Conservation (phyloP, 805 yeast species). For the Saccharomycopsis sp. region DNA sequence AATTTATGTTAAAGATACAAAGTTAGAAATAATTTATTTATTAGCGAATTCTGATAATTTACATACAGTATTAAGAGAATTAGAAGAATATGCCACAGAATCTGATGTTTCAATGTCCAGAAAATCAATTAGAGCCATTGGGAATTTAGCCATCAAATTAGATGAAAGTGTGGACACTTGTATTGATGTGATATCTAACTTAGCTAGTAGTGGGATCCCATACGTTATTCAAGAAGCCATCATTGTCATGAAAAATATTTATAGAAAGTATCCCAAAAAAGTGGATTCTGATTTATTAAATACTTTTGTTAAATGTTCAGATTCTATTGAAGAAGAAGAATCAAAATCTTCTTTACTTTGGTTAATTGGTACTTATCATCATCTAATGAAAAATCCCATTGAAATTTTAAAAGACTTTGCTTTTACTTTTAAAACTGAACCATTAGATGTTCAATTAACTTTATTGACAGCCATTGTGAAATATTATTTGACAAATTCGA, state of each 20-base stretch:
- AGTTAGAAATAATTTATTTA: conserved; percentile 74
- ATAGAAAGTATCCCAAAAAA: conserved; percentile 62
- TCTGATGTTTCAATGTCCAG: conserved; percentile 80
- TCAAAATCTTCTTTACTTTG: conserved; percentile 72
- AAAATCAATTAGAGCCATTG: conserved; percentile 81
- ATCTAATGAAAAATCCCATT: conserved; percentile 30
- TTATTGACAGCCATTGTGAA: conserved; percentile 67
- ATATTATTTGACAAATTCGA: conserved; percentile 48
- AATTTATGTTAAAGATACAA: conserved; percentile 79
- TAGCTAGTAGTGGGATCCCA: conserved; percentile 54
- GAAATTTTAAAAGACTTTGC: conserved; percentile 28
- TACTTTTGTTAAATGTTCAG: conserved; percentile 25
- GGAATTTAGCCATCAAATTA: conserved; percentile 75
- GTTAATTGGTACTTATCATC: conserved; percentile 70
- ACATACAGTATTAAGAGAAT: conserved; percentile 53
- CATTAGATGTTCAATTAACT: conserved; percentile 64
- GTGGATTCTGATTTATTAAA: conserved; percentile 2
- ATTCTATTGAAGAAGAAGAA: conserved; percentile 62
- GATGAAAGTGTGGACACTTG: conserved; percentile 51
- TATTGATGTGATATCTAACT: conserved; percentile 47
- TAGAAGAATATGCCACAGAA: conserved; percentile 81
- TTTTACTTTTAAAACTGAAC: conserved; percentile 46
- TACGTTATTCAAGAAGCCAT: conserved; percentile 74
- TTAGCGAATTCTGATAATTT: conserved; percentile 60
- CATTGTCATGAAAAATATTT: conserved; percentile 63